Evolutionary conservation across 441 rosid species (phyloP), one percentile per base, ranked within the genome.

Genomic region (Jatropha podagrica): DNA sequence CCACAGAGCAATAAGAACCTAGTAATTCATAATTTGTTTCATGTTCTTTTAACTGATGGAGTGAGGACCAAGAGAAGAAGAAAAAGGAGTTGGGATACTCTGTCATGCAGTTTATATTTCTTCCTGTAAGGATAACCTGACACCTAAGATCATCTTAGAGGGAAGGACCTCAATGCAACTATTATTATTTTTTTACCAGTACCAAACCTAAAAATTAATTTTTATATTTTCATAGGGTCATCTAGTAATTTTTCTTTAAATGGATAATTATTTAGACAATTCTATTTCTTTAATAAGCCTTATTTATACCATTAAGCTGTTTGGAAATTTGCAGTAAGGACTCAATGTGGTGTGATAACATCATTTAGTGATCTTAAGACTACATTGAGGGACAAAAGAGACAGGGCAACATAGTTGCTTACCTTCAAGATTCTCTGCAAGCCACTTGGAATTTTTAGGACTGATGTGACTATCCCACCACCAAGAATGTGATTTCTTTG

Each of bases 391-490:
- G 32, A 13, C 6, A 2, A 49, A 7, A 1, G 40, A 15, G 7
- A 62, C 13, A 51, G 15, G 3, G n/a, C 6, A 41, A 58, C 59
- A 15, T 13, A 44, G 65, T 58, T 20, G 73, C 82, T 77, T 89
- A 94, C 98, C 95, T 63, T 92, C 93, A 2, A 92, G 93, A 88
- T 91, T 96, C 72, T 96, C 96, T 6, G 94, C 84, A 42, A 94
- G 97, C 98, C 98, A 94, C 81, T 79, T 92, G 2, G 96, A 91
- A 81, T 92, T 96, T 86, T 89, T 96, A 78, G 93, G 88, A 82
- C 85, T 80, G 71, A 87, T 84, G 74, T 96, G 97, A 80, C 97
- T 87, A 85, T 96, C 97, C 98, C 98, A 92, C 98, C 96, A 92
- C 98, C 97, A 94, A 51, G 95, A 90, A 77, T 93, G 92, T 58